A percentile compares a stretch with the other conserved stretches of the same genome.
These are phyloP conservation scores for Talaromyces sp. DNA, from an alignment of 2,329 filamentous ascomycete species.

Conservation along the genomic window DNA sequence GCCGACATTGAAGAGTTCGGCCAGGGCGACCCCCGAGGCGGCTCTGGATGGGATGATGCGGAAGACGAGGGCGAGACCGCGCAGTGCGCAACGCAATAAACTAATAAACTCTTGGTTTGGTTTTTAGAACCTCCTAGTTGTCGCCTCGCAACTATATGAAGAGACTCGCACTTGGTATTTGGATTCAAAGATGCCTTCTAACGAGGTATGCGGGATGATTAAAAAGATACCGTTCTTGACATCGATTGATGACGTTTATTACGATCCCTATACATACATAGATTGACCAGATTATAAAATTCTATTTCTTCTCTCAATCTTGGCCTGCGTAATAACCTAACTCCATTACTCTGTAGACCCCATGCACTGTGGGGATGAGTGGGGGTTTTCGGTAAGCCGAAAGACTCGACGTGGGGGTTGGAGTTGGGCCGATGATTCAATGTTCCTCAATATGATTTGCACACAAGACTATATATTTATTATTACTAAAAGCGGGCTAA, in stretches of 20 bases:
- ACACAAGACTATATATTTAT: not conserved
- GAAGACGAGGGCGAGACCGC: conserved; percentile 41
- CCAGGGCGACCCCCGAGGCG: conserved; percentile 36
- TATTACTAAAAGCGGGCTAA: not conserved
- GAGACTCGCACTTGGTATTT: not conserved
- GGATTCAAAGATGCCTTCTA: not conserved
- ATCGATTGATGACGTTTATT: not conserved
- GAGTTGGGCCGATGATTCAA: not conserved
- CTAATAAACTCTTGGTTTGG: not conserved
- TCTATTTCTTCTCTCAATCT: not conserved
- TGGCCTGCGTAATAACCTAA: not conserved
- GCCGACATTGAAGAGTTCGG: conserved; percentile 70
- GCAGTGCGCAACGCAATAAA: conserved; percentile 47
- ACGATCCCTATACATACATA: not conserved
- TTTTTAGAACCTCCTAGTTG: not conserved
- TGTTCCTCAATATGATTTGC: not conserved
- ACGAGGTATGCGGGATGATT: not conserved
- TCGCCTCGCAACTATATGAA: not conserved
- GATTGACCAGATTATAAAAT: not conserved
- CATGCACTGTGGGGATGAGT: not conserved
- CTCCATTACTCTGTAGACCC: not conserved
- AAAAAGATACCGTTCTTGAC: not conserved
- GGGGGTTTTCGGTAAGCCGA: not conserved
- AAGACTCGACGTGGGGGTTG: not conserved
- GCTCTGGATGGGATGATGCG: conserved; percentile 45